Conservation (phyloP, 2,329 filamentous ascomycete species). For the Colletotrichum tanaceti region DNA sequence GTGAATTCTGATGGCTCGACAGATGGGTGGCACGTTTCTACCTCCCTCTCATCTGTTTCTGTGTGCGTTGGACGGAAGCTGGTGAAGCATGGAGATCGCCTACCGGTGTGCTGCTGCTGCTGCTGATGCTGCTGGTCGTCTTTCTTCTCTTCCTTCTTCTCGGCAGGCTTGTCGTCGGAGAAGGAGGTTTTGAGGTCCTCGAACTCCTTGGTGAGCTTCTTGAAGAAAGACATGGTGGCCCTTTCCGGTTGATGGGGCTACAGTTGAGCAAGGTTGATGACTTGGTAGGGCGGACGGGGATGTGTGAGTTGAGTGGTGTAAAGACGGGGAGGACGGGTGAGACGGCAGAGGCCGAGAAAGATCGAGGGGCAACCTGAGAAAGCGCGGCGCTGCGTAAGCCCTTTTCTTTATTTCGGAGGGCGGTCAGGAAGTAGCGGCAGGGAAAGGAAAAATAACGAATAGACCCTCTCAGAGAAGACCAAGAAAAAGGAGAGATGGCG, state of each 20-base stretch:
- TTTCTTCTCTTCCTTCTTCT: conserved; percentile 43
- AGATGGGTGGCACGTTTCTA: not conserved
- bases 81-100: conserved; percentile 3
- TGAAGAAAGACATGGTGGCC: conserved; percentile 58
- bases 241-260: conserved; percentile 27
- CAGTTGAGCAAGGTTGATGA: conserved; percentile 20
- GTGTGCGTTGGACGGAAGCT: not conserved
- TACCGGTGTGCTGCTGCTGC: conserved; percentile 41
- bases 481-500: conserved; percentile 15
- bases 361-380: conserved; percentile 19
- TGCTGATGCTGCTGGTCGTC: conserved; percentile 41
- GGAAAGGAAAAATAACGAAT: not conserved
- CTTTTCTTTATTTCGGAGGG: conserved; percentile 31
- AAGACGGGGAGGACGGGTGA: conserved; percentile 29
- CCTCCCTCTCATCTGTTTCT: conserved; percentile 1
- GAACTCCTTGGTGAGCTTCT: conserved; percentile 56
- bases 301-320: conserved; percentile 22
- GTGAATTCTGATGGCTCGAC: conserved; percentile 16
- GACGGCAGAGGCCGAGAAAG: conserved; percentile 42
- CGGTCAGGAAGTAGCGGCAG: conserved; percentile 14
- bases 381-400: conserved; percentile 38
- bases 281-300: conserved; percentile 26
- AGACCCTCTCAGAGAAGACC: not conserved
- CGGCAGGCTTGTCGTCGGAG: conserved; percentile 50
- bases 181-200: conserved; percentile 60